Percentiles rank a stretch among this genome's conserved stretches.
These are phyloP conservation scores for Piloderma croceum DNA, from an alignment of 768 basidiomycete genomes.

Conservation along the genomic window DNA sequence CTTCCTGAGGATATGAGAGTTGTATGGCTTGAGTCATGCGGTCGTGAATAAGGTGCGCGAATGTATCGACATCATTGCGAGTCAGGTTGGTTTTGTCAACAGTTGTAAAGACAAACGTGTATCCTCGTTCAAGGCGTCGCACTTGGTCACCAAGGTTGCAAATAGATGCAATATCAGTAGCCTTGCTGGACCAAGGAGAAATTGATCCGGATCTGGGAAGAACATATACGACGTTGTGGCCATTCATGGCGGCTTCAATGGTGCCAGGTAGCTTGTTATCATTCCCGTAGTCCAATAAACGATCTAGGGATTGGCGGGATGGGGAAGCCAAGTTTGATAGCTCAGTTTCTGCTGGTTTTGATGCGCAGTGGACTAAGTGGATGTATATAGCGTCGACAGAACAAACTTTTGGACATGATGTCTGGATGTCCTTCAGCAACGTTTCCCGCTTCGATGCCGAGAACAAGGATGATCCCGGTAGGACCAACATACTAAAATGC, in stretches of 20 bases:
- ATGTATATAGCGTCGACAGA: slow-evolving; percentile 81
- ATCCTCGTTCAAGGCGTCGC: slow-evolving; percentile 82
- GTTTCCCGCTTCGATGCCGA: slow-evolving; percentile 64
- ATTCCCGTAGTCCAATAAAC: slow-evolving; percentile 83
- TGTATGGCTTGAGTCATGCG: slow-evolving; percentile 91
- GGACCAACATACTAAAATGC: slow-evolving; percentile 88
- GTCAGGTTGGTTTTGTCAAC: slow-evolving; percentile 36
- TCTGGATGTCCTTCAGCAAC: slow-evolving; percentile 58
- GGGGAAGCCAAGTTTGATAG: slow-evolving; percentile 41
- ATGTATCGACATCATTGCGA: slow-evolving; percentile 41
- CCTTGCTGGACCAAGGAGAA: slow-evolving; percentile 99
- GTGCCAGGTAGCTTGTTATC: slow-evolving; percentile 49
- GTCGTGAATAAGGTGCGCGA: slow-evolving; percentile 79
- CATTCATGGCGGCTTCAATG: slow-evolving; percentile 23
- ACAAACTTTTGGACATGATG: slow-evolving; percentile 42
- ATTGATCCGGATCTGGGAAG: slow-evolving; percentile 85
- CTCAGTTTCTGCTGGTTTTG: slow-evolving; percentile 38
- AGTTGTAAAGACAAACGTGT: slow-evolving; percentile 59
- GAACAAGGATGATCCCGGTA: slow-evolving; percentile 72
- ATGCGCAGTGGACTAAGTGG: slow-evolving; percentile 72
- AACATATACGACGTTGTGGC: slow-evolving; percentile 56
- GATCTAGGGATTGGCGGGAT: slow-evolving; percentile 51
- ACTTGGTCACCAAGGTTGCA: slow-evolving; percentile 74
- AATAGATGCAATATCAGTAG: slow-evolving; percentile 87
- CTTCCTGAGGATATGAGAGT: slow-evolving; percentile 51